These are phyloP conservation scores for Ogataea kodamae DNA, from an alignment of 805 yeast genomes.

Conservation along the genomic window DNA sequence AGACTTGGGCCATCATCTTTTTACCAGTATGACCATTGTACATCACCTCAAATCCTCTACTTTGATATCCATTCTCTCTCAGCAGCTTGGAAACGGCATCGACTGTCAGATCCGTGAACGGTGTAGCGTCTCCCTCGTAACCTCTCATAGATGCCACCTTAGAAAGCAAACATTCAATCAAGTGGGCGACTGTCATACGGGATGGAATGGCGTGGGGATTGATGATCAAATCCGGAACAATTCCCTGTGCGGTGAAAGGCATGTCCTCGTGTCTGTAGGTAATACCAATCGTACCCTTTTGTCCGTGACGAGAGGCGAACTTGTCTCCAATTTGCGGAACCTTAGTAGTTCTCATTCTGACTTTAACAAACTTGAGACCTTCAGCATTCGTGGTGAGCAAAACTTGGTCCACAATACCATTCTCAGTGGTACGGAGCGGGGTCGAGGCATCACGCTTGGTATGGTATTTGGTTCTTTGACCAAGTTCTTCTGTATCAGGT, in stretches of 20 bases:
- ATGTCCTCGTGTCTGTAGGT: conserved; percentile 97
- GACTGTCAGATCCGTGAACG: conserved; percentile 96
- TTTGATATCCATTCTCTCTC: conserved; percentile 94
- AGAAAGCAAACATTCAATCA: conserved; percentile 94
- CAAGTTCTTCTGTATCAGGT: conserved; percentile 98
- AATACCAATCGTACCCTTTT: conserved; percentile 99
- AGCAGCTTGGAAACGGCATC: conserved; percentile 91
- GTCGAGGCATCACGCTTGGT: conserved; percentile 99
- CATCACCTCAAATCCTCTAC: conserved; percentile 98
- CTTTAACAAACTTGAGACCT: conserved; percentile 95
- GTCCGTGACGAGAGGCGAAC: conserved; percentile 99
- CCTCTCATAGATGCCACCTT: conserved; percentile 95
- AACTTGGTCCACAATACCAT: conserved; percentile 98
- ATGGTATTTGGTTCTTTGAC: conserved; percentile 97
- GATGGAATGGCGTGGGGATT: conserved; percentile 99
- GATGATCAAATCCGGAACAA: conserved; percentile 95
- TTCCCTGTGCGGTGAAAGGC: conserved; percentile 95
- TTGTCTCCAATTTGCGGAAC: conserved; percentile 99
- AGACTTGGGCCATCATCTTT: conserved; percentile 95
- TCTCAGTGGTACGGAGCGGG: conserved; percentile 93
- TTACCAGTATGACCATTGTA: conserved; percentile 99
- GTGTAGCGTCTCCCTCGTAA: conserved; percentile 98
- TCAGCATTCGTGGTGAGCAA: conserved; percentile 96
- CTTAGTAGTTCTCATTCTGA: conserved; percentile 98
- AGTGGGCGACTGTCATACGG: conserved; percentile 99